Evolutionary conservation across 768 basidiomycete genomes (phyloP).

Genomic region (Cyclocybe aegerita): DNA sequence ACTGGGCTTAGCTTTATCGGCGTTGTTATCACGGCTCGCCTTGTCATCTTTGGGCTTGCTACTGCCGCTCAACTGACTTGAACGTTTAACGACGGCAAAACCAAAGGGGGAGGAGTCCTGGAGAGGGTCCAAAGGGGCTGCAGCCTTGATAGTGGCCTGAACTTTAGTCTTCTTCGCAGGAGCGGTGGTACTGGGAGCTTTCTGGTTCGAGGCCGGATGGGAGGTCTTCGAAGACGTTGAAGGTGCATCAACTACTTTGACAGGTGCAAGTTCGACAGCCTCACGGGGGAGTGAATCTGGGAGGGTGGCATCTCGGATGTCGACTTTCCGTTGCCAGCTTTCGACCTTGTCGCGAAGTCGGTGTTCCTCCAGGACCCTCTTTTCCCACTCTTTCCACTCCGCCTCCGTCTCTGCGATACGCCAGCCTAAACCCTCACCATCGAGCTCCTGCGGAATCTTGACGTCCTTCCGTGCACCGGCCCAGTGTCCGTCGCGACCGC

Average conservation of each 20-base stretch:
- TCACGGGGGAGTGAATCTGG: not conserved
- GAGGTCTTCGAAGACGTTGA: not conserved
- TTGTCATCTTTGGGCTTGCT: not conserved
- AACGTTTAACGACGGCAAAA: conserved; percentile 14
- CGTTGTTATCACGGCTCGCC: not conserved
- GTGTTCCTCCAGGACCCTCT: conserved; percentile 12
- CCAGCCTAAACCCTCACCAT: conserved; percentile 10
- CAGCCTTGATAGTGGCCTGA: not conserved
- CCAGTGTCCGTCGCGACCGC: conserved; percentile 20
- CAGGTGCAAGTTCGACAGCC: not conserved
- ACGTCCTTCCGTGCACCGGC: conserved; percentile 15
- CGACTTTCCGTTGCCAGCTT: conserved; percentile 19
- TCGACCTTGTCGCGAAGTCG: conserved; percentile 21
- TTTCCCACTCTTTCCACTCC: conserved; percentile 25
- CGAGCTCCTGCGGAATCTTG: conserved; percentile 6
- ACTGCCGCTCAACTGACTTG: not conserved
- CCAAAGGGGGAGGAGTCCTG: conserved; percentile 8
- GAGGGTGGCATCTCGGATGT: not conserved
- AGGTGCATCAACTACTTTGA: not conserved
- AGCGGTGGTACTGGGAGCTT: too few relatives aligned
- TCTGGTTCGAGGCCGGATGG: too few relatives aligned
- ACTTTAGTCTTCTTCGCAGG: not conserved
- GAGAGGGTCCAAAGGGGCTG: conserved; percentile 3
- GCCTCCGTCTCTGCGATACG: conserved; percentile 21
- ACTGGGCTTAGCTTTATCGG: not conserved